phyloP scores from a whole-genome alignment of 768 basidiomycete genomes.

The Suillus subalutaceus region DNA sequence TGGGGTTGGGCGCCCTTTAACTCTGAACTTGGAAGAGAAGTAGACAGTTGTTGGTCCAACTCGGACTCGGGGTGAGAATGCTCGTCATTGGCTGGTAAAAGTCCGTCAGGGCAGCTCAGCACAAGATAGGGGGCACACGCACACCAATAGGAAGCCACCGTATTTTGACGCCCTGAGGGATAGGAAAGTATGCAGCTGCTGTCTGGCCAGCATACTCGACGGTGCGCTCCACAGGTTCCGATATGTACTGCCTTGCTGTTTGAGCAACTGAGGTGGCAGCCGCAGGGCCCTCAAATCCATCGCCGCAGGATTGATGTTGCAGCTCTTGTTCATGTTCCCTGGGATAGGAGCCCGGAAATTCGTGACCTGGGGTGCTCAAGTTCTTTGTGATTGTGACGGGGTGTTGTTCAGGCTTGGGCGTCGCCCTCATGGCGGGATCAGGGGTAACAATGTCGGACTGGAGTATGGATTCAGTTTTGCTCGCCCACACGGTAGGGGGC shows the following conservation, averaged over 20 bases:
- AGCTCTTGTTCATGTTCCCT: conserved; percentile 9
- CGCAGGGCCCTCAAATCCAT: background rate
- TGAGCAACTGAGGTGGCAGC: conserved; percentile 10
- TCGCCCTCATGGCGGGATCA: conserved; percentile 8
- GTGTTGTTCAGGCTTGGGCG: background rate
- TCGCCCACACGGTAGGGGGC: conserved; percentile 22
- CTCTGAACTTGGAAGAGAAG: conserved; percentile 41
- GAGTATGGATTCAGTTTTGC: conserved; percentile 19
- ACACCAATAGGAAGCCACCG: conserved; percentile 16
- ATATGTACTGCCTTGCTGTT: conserved; percentile 15
- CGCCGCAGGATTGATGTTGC: background rate
- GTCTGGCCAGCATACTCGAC: conserved; percentile 14
- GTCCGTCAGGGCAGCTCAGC: conserved; percentile 13
- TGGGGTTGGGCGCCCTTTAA: conserved; percentile 33
- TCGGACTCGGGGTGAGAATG: background rate
- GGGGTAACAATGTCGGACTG: conserved; percentile 12
- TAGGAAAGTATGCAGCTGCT: conserved; percentile 11
- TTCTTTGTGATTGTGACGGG: conserved; percentile 5
- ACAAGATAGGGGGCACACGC: conserved; percentile 2
- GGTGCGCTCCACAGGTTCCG: conserved; percentile 12
- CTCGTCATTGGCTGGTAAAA: conserved; percentile 14
- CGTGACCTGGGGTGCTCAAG: conserved; percentile 9
- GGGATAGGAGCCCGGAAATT: conserved; percentile 15
- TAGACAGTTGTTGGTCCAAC: background rate
- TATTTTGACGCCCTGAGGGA: conserved; percentile 12